Percentiles rank a stretch among this genome's conserved stretches.
phyloP scores from a whole-genome alignment of 345 rosid genomes.

The Hibiscus tridactylites region DNA sequence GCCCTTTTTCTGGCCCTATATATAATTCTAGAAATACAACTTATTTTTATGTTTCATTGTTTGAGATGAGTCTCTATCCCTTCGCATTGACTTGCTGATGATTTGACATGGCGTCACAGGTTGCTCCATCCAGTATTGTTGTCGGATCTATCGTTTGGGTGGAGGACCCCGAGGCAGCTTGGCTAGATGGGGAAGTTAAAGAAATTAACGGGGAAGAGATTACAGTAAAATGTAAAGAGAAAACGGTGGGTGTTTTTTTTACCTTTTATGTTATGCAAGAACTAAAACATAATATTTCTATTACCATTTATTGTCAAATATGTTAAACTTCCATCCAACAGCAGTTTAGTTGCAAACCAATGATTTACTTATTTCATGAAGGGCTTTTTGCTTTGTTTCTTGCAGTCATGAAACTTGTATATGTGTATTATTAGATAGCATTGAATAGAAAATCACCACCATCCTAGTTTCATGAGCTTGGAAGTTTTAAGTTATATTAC shows the following conservation, averaged over 20 bases:
- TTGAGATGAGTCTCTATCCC: background rate
- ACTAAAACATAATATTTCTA: background rate
- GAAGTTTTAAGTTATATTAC: background rate
- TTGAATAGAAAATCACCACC: background rate
- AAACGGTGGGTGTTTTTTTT: slow-evolving; percentile 37
- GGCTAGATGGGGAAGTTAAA: slow-evolving; percentile 89
- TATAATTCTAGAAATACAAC: background rate
- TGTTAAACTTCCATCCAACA: background rate
- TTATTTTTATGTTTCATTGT: slow-evolving; percentile 3
- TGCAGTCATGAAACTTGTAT: background rate
- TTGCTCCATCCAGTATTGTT: slow-evolving; percentile 36
- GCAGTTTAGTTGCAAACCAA: background rate
- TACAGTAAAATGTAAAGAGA: slow-evolving; percentile 53
- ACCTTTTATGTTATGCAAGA: background rate
- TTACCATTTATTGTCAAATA: background rate
- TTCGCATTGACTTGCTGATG: slow-evolving; percentile 10
- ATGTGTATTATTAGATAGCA: background rate
- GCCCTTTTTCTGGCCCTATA: background rate
- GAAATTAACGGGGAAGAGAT: slow-evolving; percentile 48
- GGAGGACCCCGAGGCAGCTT: slow-evolving; percentile 71
- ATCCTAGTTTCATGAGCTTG: background rate
- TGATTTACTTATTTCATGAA: background rate
- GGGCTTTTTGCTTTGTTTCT: background rate
- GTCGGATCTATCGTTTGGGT: slow-evolving; percentile 84
- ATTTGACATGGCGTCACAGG: slow-evolving; percentile 33